Evolutionary conservation across 805 yeast genomes (phyloP), one percentile per base, ranked within the genome.

Genomic region (Pichia kluyveri): DNA sequence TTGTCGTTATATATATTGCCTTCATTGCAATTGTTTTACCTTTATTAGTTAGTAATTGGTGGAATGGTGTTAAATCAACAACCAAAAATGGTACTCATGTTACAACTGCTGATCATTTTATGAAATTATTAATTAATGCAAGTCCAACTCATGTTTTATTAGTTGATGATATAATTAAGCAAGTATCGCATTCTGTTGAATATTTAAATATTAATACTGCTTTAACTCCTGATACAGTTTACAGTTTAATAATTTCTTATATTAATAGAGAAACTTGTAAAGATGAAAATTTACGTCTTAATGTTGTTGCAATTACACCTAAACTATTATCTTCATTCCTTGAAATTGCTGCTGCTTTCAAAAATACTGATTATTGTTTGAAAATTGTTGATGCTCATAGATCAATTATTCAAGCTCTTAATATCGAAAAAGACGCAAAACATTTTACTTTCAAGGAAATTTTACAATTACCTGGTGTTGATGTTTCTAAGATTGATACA

Each of bases 31-130:
- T 84, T 5, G 70, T 86, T 6, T 73, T 93, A 48, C 99, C 99
- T 3, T 70, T 71, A 46, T 65, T 85, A 42, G 98, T 95, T 31
- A 85, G 88, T 39, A 70, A 72, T 30, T 91, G 97, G 96, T 93
- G 99, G 99, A 71, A 72, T 42, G 80, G 79, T 47, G 87, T 88
- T 45, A 85, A 83, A 61, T 70, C 83, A 3, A 80, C 79, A 60
- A 93, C 96, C 28, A 86, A 82, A 56, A 80, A 79, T 56, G 96
- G 96, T 5, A 71, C 93, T 51, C 86, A 86, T 54, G 81, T 84
- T 44, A 77, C 79, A 28, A 85, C 98, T n/a, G 96, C 99, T 6
- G 77, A 86, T 4, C 61, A 70, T 48, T 86, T 85, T 60, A 81
- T 86, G 42, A 83, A 85, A 56, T 73, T 76, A 53, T 66, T 88